Conservation (phyloP, 176 grass and related monocot genomes). For the Juncus effusus region DNA sequence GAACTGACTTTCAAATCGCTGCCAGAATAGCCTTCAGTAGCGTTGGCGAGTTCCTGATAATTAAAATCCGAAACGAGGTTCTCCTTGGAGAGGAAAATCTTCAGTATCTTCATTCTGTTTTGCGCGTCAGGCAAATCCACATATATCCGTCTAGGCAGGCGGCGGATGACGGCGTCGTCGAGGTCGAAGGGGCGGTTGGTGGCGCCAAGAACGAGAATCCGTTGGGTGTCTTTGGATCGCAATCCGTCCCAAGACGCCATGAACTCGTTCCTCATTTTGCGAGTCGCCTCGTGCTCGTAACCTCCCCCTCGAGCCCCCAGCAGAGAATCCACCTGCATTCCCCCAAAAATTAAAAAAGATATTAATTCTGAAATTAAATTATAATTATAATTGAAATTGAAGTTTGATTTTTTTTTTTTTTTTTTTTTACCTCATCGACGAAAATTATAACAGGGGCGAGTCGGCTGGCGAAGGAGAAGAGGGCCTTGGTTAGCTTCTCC, state of each 20-base stretch:
- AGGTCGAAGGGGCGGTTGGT: constrained; percentile 98
- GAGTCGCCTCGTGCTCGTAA: constrained; percentile 98
- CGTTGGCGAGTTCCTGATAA: constrained; percentile 70
- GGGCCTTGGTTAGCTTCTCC: constrained; percentile 94
- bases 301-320: constrained; percentile 90
- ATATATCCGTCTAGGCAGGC: constrained; percentile 95
- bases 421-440: constrained; percentile 73
- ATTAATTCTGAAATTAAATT: constrained; percentile 9
- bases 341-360: not conserved
- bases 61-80: constrained; percentile 73
- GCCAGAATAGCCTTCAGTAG: constrained; percentile 96
- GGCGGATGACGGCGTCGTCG: constrained; percentile 93
- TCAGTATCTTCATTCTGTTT: constrained; percentile 82
- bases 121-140: constrained; percentile 79
- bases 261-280: constrained; percentile 94
- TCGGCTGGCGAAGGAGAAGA: constrained; percentile 87
- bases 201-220: constrained; percentile 88
- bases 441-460: constrained; percentile 93
- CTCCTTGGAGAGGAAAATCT: constrained; percentile 88
- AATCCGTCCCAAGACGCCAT: constrained; percentile 99
- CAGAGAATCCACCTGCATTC: constrained; percentile 84
- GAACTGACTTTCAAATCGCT: constrained; percentile 73
- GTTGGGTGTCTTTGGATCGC: constrained; percentile 83
- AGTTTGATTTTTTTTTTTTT: constrained; percentile 16
- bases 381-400: not conserved